phyloP scores from a whole-genome alignment of 345 rosid genomes.

The Rhizophora mangle region DNA sequence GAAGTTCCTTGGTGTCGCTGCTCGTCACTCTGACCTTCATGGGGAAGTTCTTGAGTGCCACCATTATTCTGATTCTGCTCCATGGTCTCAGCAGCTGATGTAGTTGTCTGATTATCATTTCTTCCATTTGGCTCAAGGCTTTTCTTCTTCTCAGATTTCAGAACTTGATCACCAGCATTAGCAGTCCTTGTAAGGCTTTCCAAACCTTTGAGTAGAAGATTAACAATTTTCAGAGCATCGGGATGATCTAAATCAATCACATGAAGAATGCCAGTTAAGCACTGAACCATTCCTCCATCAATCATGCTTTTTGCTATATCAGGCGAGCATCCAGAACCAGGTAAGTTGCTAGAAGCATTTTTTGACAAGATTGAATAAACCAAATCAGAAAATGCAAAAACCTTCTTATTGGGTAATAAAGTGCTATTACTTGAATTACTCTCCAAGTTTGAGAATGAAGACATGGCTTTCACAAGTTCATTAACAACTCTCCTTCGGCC shows the following conservation, averaged over 20 bases:
- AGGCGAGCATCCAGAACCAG: slow-evolving; percentile 80
- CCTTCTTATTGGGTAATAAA: slow-evolving; percentile 72
- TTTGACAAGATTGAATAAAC: slow-evolving; percentile 78
- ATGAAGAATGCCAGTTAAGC: slow-evolving; percentile 72
- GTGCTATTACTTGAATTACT: slow-evolving; percentile 52
- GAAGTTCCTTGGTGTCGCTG: slow-evolving; percentile 47
- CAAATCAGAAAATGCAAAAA: slow-evolving; percentile 72
- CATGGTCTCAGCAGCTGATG: slow-evolving; percentile 42
- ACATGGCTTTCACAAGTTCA: slow-evolving; percentile 83
- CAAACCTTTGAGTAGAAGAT: slow-evolving; percentile 77
- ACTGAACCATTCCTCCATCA: slow-evolving; percentile 81
- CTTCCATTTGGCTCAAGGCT: slow-evolving; percentile 43
- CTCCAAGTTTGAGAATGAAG: slow-evolving; percentile 59
- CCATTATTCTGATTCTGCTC: slow-evolving; percentile 47
- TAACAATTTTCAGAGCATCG: slow-evolving; percentile 84
- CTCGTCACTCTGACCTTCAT: slow-evolving; percentile 44
- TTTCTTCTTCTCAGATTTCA: slow-evolving; percentile 73
- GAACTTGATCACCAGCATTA: slow-evolving; percentile 73
- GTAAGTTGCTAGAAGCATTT: slow-evolving; percentile 77
- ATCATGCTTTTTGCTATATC: slow-evolving; percentile 97
- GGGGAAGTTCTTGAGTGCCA: slow-evolving; percentile 43
- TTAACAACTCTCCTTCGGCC: slow-evolving; percentile 78
- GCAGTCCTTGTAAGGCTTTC: slow-evolving; percentile 93
- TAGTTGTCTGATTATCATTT: slow-evolving; percentile 41
- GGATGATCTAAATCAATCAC: slow-evolving; percentile 95